These are phyloP conservation scores for Pythium vanterpoolii DNA, from an alignment of 352 stramenopile genomes.

Conservation along the genomic window DNA sequence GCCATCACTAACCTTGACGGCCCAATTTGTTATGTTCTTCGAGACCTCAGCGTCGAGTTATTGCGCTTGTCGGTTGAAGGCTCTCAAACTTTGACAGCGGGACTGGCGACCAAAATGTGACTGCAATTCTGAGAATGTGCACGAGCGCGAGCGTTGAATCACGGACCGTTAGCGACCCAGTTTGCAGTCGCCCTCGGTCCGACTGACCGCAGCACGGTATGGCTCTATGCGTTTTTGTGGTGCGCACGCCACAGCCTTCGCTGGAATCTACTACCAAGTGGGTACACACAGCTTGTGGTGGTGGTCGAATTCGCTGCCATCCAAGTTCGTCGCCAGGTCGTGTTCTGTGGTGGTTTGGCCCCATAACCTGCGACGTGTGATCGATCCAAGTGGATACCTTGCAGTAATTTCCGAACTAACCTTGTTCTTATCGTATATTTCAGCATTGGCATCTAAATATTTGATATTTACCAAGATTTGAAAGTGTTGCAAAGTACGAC, in stretches of 20 bases:
- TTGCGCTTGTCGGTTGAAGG: not conserved
- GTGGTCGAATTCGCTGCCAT: not conserved
- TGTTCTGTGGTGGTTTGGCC: not conserved
- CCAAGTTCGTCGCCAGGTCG: not conserved
- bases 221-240: not conserved
- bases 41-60: not conserved
- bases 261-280: not conserved
- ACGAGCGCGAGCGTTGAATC: not conserved
- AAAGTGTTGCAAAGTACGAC: not conserved
- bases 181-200: not conserved
- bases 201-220: not conserved
- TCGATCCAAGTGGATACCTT: not conserved
- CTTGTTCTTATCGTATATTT: not conserved
- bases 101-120: not conserved
- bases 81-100: not conserved
- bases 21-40: not conserved
- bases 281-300: not conserved
- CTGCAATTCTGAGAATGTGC: no score
- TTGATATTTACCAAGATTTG: not conserved
- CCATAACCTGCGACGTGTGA: slow-evolving; percentile 1
- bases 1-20: not conserved
- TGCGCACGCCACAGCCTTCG: not conserved
- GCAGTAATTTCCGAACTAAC: not conserved
- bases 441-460: not conserved
- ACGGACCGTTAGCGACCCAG: not conserved